phyloP scores from a whole-genome alignment of 2,329 filamentous ascomycete species.

The Aspergillus terreus region DNA sequence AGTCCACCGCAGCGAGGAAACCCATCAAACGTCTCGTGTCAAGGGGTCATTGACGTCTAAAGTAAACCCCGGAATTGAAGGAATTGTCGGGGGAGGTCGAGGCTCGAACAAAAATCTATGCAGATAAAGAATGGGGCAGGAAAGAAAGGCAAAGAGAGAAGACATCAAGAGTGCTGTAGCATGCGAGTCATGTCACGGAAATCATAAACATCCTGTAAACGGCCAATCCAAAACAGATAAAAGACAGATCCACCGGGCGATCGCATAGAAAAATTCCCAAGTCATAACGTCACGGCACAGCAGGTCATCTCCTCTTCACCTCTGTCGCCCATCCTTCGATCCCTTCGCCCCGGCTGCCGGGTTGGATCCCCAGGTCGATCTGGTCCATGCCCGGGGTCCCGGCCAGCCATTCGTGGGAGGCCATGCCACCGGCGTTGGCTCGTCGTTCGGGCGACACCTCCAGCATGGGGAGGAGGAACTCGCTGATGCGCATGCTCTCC shows the following conservation, averaged over 20 bases:
- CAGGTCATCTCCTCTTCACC: slow-evolving; percentile 68
- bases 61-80: background rate
- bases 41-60: background rate
- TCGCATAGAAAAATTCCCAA: slow-evolving; percentile 13
- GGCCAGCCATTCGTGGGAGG: slow-evolving; percentile 74
- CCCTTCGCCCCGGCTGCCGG: slow-evolving; percentile 81
- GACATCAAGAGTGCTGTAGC: slow-evolving; percentile 7
- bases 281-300: slow-evolving; percentile 8
- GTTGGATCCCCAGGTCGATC: slow-evolving; percentile 68
- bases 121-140: background rate
- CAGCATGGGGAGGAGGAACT: slow-evolving; percentile 86
- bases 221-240: slow-evolving; percentile 24
- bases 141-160: background rate
- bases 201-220: slow-evolving; percentile 26
- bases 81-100: background rate
- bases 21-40: background rate
- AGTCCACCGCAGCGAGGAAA: background rate
- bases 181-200: slow-evolving; percentile 23
- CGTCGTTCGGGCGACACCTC: slow-evolving; percentile 82
- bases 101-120: background rate
- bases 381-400: slow-evolving; percentile 86
- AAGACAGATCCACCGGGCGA: slow-evolving; percentile 22
- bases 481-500: slow-evolving; percentile 72
- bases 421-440: slow-evolving; percentile 95
- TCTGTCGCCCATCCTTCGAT: slow-evolving; percentile 93